Percentiles rank a stretch among this genome's conserved stretches.
Conservation (phyloP, 129 eudicot genomes). For the Flaveria sonorensis region DNA sequence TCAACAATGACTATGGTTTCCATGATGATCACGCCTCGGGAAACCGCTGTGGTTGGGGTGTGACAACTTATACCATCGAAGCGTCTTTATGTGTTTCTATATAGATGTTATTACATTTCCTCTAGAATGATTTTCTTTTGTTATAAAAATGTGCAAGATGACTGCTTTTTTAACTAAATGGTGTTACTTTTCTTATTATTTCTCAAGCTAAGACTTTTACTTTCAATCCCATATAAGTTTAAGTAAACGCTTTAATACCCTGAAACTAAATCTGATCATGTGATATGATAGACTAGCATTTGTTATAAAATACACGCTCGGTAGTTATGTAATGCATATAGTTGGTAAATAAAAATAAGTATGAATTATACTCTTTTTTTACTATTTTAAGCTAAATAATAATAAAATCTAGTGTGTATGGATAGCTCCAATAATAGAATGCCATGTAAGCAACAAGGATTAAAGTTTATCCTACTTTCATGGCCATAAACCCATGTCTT, state of each 20-base stretch:
- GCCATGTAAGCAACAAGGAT: constrained; percentile 71
- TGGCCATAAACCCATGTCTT: constrained; percentile 39
- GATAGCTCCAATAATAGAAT: constrained; percentile 39
- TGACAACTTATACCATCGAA: too few relatives aligned
- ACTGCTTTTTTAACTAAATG: too few relatives aligned
- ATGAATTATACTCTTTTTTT: not conserved
- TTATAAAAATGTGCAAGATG: too few relatives aligned
- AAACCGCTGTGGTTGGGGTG: too few relatives aligned
- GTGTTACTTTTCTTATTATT: too few relatives aligned
- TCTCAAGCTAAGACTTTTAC: too few relatives aligned
- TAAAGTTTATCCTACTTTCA: constrained; percentile 53
- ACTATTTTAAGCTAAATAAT: not conserved
- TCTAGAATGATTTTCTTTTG: too few relatives aligned
- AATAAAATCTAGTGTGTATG: constrained; percentile 53
- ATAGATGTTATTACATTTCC: too few relatives aligned
- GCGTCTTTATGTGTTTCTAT: too few relatives aligned
- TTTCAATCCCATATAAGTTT: not conserved
- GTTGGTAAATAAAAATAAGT: not conserved
- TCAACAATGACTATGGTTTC: too few relatives aligned
- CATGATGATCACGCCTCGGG: too few relatives aligned
- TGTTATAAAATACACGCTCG: not conserved
- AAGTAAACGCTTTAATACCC: not conserved
- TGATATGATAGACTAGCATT: not conserved
- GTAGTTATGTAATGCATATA: not conserved
- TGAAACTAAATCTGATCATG: not conserved